Conservation (phyloP, 768 basidiomycete genomes). For the Melanogaster broomeanus region DNA sequence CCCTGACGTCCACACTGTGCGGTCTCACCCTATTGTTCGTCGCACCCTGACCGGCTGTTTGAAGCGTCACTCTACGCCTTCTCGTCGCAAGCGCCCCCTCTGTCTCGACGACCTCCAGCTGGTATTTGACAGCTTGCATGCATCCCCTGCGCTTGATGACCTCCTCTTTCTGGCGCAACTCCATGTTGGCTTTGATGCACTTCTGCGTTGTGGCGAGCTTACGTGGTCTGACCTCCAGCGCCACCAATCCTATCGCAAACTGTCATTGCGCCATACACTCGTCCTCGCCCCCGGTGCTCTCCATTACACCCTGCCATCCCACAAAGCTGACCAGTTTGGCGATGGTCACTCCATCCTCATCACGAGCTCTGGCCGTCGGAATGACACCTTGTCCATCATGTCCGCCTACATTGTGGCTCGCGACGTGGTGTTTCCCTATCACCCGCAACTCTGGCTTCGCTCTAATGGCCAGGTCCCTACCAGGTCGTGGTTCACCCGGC, state of each 20-base stretch:
- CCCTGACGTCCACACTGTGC: constrained; percentile 26
- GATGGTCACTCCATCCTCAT: constrained; percentile 15
- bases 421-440: constrained; percentile 27
- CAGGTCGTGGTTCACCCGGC: constrained; percentile 33
- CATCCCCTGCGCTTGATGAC: constrained; percentile 26
- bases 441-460: constrained; percentile 39
- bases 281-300: not conserved
- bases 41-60: constrained; percentile 35
- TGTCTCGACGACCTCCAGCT: constrained; percentile 17
- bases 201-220: constrained; percentile 31
- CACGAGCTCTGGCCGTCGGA: accelerated
- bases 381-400: constrained; percentile 17
- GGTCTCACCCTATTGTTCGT: constrained; percentile 21
- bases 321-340: constrained; percentile 39
- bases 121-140: constrained; percentile 19
- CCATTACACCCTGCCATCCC: constrained; percentile 33
- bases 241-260: constrained; percentile 15
- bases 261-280: constrained; percentile 14
- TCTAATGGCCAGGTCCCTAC: no score
- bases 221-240: constrained; percentile 20
- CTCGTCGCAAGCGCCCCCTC: constrained; percentile 18
- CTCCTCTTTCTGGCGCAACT: constrained; percentile 33
- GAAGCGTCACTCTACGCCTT: constrained; percentile 12
- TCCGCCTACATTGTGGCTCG: constrained; percentile 22
- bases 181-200: constrained; percentile 23